Base-by-base conservation (phyloP, 495 filamentous ascomycete genomes). In the Penicillium bialowiezense region DNA sequence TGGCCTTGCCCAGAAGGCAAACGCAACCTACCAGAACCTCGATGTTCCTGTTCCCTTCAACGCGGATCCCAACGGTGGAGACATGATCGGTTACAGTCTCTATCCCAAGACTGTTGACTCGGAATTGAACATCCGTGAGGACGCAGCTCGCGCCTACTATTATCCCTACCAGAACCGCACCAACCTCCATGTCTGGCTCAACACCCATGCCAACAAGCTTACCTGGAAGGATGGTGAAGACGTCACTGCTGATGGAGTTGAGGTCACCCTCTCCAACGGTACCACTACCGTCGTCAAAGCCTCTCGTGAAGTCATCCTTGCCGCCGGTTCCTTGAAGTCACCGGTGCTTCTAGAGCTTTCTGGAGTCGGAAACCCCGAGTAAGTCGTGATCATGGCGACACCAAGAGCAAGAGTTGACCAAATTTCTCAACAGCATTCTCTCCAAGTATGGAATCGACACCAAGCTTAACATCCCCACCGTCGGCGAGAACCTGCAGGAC, bases 61-160 rank as follows among this genome's bases (percentile, higher is more conserved):
- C 24, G 38, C 34, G 26, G 58, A 61, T 15, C 41, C 51, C 24
- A 61, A 61, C 23, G 48, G 54, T 24, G 58, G 58, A n/a, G 34
- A 58, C 41, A 61, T 61, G 58, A 15, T 58, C 13, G 58, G 58
- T 21, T 61, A 50, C 34, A 31, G 50, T 13, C 42, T 61, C 9
- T 61, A 50, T 24, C 58, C 58, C 9, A 52, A 49, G 51, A 61
- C 58, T 1, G 51, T 61, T 8, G 48, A 61, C 37, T 58, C 50
- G 1, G 34, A 48, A 9, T 34, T 58, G 21, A 63, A 56, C 42
- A 62, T 67, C 24, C 52, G 52, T 10, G 58, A 58, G 40, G 62
- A 61, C 54, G 56, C 56, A 21, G 54, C 62, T 24, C 54, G 56
- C 12, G 63, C 58, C 7, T 55, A 52, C 40, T 59, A 64, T 21